Percentiles rank a stretch among this genome's conserved stretches.
Evolutionary conservation across 2,329 filamentous ascomycete species (phyloP).

Genomic region (Aspergillus felis): DNA sequence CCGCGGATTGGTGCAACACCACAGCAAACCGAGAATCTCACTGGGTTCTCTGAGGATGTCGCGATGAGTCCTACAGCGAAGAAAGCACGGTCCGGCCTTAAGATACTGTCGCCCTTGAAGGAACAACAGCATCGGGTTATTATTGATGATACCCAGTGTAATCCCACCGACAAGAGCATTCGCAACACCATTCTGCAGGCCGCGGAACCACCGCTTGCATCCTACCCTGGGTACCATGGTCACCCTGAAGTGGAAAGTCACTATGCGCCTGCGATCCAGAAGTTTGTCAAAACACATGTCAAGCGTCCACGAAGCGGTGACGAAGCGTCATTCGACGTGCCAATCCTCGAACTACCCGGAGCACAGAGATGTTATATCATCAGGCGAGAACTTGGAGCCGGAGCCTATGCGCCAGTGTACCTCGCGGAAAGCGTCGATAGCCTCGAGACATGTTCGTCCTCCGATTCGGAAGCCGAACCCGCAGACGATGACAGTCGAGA

Average conservation of each 20-base stretch:
- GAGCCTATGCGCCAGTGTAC: conserved; percentile 94
- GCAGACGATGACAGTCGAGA: conserved; percentile 46
- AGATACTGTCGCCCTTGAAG: conserved; percentile 13
- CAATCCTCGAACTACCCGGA: conserved; percentile 65
- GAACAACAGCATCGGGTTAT: conserved; percentile 54
- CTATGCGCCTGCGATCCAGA: conserved; percentile 72
- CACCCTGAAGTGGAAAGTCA: conserved; percentile 62
- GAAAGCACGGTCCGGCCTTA: conserved; percentile 30
- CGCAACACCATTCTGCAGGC: conserved; percentile 71
- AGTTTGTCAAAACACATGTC: conserved; percentile 67
- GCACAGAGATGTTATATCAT: conserved; percentile 68
- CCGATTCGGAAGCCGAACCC: conserved; percentile 32
- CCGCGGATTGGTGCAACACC: conserved; percentile 66
- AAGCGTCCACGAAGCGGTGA: conserved; percentile 47
- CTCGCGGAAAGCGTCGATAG: conserved; percentile 72
- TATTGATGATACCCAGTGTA: conserved; percentile 79
- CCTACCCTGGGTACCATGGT: conserved; percentile 77
- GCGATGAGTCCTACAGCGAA: conserved; percentile 36
- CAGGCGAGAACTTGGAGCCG: conserved; percentile 81
- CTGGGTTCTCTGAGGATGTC: conserved; percentile 27
- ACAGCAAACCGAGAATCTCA: conserved; percentile 44
- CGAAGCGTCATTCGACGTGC: conserved; percentile 59
- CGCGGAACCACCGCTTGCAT: conserved; percentile 66
- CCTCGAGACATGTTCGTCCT: conserved; percentile 31
- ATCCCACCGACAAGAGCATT: conserved; percentile 76